Conservation (phyloP, 129 eudicot genomes). For the Glebionis coronaria region DNA sequence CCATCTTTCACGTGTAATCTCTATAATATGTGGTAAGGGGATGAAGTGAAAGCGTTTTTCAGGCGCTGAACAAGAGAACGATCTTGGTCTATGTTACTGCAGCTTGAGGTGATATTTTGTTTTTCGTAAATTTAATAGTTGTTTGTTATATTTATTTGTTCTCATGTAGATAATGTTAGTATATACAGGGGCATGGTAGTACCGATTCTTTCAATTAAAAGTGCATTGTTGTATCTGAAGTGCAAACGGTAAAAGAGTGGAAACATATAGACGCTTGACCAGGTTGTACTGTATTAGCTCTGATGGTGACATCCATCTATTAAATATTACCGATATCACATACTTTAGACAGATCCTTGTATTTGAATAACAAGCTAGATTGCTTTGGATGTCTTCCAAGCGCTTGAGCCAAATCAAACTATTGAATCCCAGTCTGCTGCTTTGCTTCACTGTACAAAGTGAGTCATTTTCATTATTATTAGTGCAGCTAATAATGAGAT, state of each 20-base stretch:
- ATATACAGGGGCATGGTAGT: slow-evolving; percentile 61
- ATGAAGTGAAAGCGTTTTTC: slow-evolving; percentile 57
- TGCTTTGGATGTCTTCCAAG: too few relatives aligned
- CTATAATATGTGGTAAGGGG: too few relatives aligned
- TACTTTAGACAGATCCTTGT: slow-evolving; percentile 57
- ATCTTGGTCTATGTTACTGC: slow-evolving; percentile 56
- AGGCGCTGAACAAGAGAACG: slow-evolving; percentile 34
- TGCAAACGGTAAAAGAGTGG: slow-evolving; percentile 60
- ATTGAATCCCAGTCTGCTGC: too few relatives aligned
- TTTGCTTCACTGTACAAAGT: too few relatives aligned
- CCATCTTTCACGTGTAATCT: too few relatives aligned
- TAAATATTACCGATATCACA: too few relatives aligned
- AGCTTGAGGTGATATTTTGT: slow-evolving; percentile 53
- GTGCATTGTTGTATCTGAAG: slow-evolving; percentile 53
- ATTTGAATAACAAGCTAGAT: slow-evolving; percentile 40
- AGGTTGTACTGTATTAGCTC: too few relatives aligned
- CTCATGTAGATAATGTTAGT: slow-evolving; percentile 2
- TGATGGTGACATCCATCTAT: too few relatives aligned
- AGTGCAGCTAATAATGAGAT: too few relatives aligned
- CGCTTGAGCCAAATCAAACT: too few relatives aligned
- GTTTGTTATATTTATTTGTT: not conserved
- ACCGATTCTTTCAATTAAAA: slow-evolving; percentile 58
- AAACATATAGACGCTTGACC: slow-evolving; percentile 39
- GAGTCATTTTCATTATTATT: too few relatives aligned
- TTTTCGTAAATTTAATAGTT: not conserved